These are phyloP conservation scores for Betula pendula DNA, from an alignment of 306 rosid genomes.

Conservation along the genomic window DNA sequence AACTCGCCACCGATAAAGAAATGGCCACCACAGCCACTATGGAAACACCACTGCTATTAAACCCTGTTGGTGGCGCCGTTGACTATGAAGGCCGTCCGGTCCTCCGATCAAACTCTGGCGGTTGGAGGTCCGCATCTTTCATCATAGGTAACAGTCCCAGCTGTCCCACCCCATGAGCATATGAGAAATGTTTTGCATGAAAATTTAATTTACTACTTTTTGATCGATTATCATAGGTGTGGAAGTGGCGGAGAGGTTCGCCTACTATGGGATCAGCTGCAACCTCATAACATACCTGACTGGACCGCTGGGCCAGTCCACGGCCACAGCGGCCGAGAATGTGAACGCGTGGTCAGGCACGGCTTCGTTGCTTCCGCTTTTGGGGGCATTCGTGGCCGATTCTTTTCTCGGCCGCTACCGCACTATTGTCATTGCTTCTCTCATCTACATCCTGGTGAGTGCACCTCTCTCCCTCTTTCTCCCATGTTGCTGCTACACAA, in stretches of 20 bases:
- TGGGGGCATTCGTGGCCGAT: constrained; percentile 49
- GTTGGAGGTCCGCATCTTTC: constrained; percentile 51
- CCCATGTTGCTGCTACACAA: no score
- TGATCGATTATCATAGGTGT: constrained; percentile 37
- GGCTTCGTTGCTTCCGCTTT: constrained; percentile 39
- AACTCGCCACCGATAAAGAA: background rate
- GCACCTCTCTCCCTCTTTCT: background rate
- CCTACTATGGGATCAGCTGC: constrained; percentile 38
- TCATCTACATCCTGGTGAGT: constrained; percentile 48
- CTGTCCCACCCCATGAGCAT: no score
- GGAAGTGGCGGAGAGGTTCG: constrained; percentile 56
- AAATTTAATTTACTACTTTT: no score
- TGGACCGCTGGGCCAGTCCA: constrained; percentile 42
- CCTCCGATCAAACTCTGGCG: constrained; percentile 35
- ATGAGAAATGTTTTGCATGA: no score
- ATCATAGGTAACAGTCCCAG: no score
- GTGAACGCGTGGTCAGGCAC: constrained; percentile 44
- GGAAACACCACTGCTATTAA: constrained; percentile 25
- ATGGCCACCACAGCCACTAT: background rate
- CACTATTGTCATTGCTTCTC: constrained; percentile 33
- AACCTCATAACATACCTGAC: constrained; percentile 45
- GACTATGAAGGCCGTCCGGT: constrained; percentile 33
- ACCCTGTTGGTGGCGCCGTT: constrained; percentile 35
- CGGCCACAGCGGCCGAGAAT: constrained; percentile 35
- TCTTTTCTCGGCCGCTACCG: constrained; percentile 47